These are phyloP conservation scores for Fomes fomentarius DNA, from an alignment of 1,284 basidiomycete genomes.

Conservation along the genomic window DNA sequence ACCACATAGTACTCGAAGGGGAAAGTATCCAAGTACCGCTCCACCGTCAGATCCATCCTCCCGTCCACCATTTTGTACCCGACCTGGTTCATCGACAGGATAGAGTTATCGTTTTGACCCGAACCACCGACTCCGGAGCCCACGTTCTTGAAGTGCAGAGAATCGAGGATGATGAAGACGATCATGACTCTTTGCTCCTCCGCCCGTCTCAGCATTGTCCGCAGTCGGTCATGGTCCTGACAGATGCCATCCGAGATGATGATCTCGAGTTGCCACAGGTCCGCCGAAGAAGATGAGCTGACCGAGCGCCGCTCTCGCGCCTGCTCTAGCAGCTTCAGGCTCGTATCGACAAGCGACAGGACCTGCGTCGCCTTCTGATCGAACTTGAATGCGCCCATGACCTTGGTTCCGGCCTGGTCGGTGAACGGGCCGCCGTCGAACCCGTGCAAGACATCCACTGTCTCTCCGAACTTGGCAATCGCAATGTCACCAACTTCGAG, in stretches of 20 bases:
- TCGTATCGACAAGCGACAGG: slow-evolving; percentile 82
- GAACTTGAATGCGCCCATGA: slow-evolving; percentile 89
- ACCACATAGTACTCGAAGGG: slow-evolving; percentile 99
- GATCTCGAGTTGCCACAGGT: slow-evolving; percentile 98
- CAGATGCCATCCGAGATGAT: slow-evolving; percentile 99
- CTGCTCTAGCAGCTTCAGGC: slow-evolving; percentile 75
- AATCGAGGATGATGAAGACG: slow-evolving; percentile 96
- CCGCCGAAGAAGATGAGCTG: slow-evolving; percentile 67
- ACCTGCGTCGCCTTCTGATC: slow-evolving; percentile 93
- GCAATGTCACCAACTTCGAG: slow-evolving; percentile 96
- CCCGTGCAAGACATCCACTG: slow-evolving; percentile 87
- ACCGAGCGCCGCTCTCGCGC: slow-evolving; percentile 70
- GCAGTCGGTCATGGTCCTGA: slow-evolving; percentile 90
- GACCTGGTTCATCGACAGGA: slow-evolving; percentile 92
- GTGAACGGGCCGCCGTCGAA: slow-evolving; percentile 83
- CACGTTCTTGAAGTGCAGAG: slow-evolving; percentile 53
- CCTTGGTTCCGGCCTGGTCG: slow-evolving; percentile 77
- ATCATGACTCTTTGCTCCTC: slow-evolving; percentile 94
- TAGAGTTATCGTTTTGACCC: slow-evolving; percentile 63
- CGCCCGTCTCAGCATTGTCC: slow-evolving; percentile 82
- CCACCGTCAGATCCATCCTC: slow-evolving; percentile 85
- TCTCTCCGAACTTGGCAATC: slow-evolving; percentile 90
- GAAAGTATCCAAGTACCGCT: slow-evolving; percentile 94
- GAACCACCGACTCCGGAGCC: slow-evolving; percentile 2
- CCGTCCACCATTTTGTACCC: slow-evolving; percentile 89